These are phyloP conservation scores for Saturnispora zaruensis DNA, from an alignment of 805 yeast genomes.

Conservation along the genomic window DNA sequence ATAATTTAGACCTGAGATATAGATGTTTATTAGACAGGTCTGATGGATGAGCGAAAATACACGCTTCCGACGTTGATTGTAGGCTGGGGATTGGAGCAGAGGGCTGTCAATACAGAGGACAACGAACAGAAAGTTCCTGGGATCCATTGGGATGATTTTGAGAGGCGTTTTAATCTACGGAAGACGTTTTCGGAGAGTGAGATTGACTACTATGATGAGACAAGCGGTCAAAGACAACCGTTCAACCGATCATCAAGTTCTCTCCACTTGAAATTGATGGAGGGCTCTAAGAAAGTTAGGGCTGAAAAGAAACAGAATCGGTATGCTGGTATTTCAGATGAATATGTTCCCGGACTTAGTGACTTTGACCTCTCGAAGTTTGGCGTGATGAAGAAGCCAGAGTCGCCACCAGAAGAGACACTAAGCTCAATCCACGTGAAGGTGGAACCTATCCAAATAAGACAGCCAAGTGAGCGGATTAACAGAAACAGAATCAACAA, in stretches of 20 bases:
- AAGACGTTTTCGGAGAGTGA: slow-evolving; percentile 62
- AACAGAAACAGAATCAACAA: not conserved
- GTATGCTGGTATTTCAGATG: slow-evolving; percentile 54
- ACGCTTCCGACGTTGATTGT: slow-evolving; percentile 5
- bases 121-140: slow-evolving; percentile 26
- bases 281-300: not conserved
- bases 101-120: slow-evolving; percentile 21
- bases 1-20: not conserved
- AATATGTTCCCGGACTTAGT: slow-evolving; percentile 59
- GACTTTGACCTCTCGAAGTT: slow-evolving; percentile 27
- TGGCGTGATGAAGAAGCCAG: slow-evolving; percentile 14
- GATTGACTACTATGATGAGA: slow-evolving; percentile 46
- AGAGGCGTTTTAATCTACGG: slow-evolving; percentile 25
- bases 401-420: slow-evolving; percentile 2
- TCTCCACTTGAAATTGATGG: not conserved
- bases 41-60: not conserved
- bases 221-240: slow-evolving; percentile 20
- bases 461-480: not conserved
- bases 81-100: slow-evolving; percentile 4
- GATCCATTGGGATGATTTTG: slow-evolving; percentile 18
- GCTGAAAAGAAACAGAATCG: not conserved
- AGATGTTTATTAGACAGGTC: not conserved
- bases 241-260: slow-evolving; percentile 3
- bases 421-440: slow-evolving; percentile 17
- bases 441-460: slow-evolving; percentile 26